These are phyloP conservation scores for Calonectria crousiana DNA, from an alignment of 2,329 filamentous ascomycete genomes.

Conservation along the genomic window DNA sequence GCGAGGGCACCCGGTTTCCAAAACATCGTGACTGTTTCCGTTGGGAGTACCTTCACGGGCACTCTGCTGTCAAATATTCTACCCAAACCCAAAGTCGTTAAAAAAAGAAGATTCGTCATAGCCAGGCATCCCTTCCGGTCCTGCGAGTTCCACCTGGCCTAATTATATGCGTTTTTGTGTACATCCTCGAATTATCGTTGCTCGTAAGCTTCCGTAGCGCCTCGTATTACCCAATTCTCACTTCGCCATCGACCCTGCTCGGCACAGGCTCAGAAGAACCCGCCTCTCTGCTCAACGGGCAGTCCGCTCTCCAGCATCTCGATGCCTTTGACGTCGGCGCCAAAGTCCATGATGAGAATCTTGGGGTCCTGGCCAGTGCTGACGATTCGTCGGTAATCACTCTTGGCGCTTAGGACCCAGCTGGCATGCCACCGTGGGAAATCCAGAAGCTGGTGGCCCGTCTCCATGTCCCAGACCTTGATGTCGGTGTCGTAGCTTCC, in stretches of 20 bases:
- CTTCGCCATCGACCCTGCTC: neutral
- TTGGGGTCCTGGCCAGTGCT: slow-evolving; percentile 95
- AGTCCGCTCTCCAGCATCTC: slow-evolving; percentile 66
- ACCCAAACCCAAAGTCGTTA: slow-evolving; percentile 38
- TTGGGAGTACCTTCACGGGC: slow-evolving; percentile 27
- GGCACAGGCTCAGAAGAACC: slow-evolving; percentile 42
- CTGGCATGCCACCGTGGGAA: slow-evolving; percentile 96
- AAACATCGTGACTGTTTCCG: slow-evolving; percentile 26
- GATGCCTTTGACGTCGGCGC: slow-evolving; percentile 68
- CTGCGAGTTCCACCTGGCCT: slow-evolving; percentile 18
- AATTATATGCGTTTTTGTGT: slow-evolving; percentile 22
- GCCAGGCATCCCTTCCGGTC: slow-evolving; percentile 16
- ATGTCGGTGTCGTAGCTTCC: slow-evolving; percentile 96
- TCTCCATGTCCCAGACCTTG: slow-evolving; percentile 91
- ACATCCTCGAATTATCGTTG: slow-evolving; percentile 17
- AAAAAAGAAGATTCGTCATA: slow-evolving; percentile 29
- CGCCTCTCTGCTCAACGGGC: slow-evolving; percentile 29
- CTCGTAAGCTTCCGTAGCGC: slow-evolving; percentile 13
- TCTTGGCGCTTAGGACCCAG: slow-evolving; percentile 97
- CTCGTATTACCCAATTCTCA: neutral
- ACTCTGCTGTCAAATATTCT: slow-evolving; percentile 28
- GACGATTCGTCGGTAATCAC: slow-evolving; percentile 93
- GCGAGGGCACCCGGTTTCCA: slow-evolving; percentile 37
- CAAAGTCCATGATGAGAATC: slow-evolving; percentile 95
- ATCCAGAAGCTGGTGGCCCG: slow-evolving; percentile 81